Base-by-base conservation (phyloP, 2,329 filamentous ascomycete species). In the Hymenoscyphus repandus region DNA sequence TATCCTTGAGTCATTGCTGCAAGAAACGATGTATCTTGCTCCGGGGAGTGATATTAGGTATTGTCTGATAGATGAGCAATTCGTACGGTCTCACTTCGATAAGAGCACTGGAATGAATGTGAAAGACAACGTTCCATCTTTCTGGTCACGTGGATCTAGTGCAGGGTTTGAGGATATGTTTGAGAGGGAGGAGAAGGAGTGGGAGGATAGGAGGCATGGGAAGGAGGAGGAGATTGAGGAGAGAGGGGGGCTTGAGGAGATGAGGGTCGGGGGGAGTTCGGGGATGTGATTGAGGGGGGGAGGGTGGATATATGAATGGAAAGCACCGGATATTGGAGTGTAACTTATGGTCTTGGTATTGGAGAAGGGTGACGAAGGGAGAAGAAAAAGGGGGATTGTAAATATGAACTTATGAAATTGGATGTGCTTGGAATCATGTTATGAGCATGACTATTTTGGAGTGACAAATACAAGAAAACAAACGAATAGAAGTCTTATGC, bases 11-110 rank as follows among this genome's bases (percentile, higher is more conserved):
- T 79, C 83, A 2, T 80, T 92, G 6, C 72, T 92, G 10, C 83
- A 83, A 3, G 88, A 91, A 67, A 82, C 87, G 31, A 91, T 91
- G 79, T 92, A 89, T 64, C 85, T 90, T 62, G 84, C 85, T 0
- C 88, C 88, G 12, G 69, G 68, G 41, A 64, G 47, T 5, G 75
- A 71, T 4, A 84, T 85, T 58, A 81, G 86, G 18, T 88, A 86
- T 59, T 85, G 90, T 1, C 74, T 90, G 7, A 80, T 91, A 38
- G 88, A 85, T 0, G 84, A 90, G 64, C 77, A 47, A 6, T 65
- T 62, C 39, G 61, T 64, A 2, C 36, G 54, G 1, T 42, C 41
- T 0, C 54, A 58, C 12, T 48, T 42, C 30, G 22, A 20, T 6
- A 20, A 20, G 3, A 12, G 30, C 3, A 79, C 80, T 65, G 74